These are phyloP conservation scores for Grosmannia clavigera DNA, from an alignment of 2,329 filamentous ascomycete species.

Conservation along the genomic window DNA sequence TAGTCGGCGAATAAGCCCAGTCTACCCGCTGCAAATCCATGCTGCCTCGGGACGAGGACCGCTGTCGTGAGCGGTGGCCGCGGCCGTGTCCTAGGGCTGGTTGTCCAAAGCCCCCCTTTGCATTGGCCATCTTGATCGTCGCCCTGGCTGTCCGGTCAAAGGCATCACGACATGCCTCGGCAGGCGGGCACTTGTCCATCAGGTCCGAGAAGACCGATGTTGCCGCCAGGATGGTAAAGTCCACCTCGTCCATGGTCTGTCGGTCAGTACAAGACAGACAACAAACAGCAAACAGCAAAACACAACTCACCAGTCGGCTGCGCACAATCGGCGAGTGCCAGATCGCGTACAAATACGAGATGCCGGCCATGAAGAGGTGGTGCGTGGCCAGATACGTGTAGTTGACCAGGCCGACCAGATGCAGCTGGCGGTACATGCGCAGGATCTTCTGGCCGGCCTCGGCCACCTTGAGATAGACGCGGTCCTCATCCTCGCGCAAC, in stretches of 20 bases:
- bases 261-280: conserved; percentile 13
- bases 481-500: conserved; percentile 69
- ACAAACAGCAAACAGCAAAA: not conserved
- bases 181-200: conserved; percentile 88
- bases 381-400: conserved; percentile 94
- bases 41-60: conserved; percentile 17
- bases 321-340: conserved; percentile 90
- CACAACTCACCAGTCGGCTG: conserved; percentile 59
- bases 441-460: conserved; percentile 90
- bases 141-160: conserved; percentile 93
- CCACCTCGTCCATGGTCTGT: conserved; percentile 85
- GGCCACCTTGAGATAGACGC: conserved; percentile 87
- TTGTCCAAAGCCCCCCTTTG: conserved; percentile 67
- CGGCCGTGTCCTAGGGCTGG: conserved; percentile 3
- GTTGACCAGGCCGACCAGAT: conserved; percentile 79
- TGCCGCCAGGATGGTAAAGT: conserved; percentile 86
- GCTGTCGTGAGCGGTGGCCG: conserved; percentile 10
- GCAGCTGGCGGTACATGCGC: conserved; percentile 79
- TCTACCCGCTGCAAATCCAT: conserved; percentile 14
- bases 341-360: conserved; percentile 92
- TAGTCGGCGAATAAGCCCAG: conserved; percentile 7
- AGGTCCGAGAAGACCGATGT: conserved; percentile 87
- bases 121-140: conserved; percentile 88
- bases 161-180: conserved; percentile 86
- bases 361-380: conserved; percentile 92